Evolutionary conservation across 116 monocot genomes (phyloP), one percentile per base, ranked within the genome.

Genomic region (Trichopus zeylanicus): DNA sequence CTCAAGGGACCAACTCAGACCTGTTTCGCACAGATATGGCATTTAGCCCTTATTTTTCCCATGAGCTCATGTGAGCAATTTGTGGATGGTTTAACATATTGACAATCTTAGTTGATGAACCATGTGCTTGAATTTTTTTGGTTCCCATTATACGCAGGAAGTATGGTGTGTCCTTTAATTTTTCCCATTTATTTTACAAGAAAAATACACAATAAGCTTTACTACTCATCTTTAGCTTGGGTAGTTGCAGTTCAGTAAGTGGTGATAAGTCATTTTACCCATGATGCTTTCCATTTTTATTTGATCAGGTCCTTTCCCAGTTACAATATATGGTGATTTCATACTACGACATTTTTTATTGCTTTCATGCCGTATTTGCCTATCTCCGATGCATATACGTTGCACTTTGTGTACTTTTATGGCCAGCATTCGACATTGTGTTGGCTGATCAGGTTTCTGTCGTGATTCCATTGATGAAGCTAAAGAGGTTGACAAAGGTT

Each of bases 301-400:
- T 62, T 46, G 24, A 76, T 56, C 83, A 90, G 95, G 95, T 67
- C 51, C 58, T 61, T 97, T 97, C 66, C 63, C 60, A 59, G 87
- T 97, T 26, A 79, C 73, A 56, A 87, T 84, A 16, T 97, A 90
- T 75, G 95, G 95, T 64, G 81, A 79, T 56, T 97, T 97, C 61
- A 37, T 90, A 52, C 95, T 90, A 47, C 86, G 95, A 48, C 87
- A 56, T 97, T 60, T 79, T 90, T 64, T 84, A 84, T 55, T 67
- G 67, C 26, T 97, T 97, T 35, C 95, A 97, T 79, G 95, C 84
- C 29, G 57, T 97, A 26, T 97, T 83, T 66, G 90, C 90, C 32
- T 97, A 97, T 75, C 51, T 97, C 26, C 81, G 95, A 26, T 97
- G 90, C 59, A 77, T 97, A 46, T 97, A 77, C 71, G 90, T 97